Conservation (phyloP, 2,329 filamentous ascomycete species). For the Grosmannia huntii region DNA sequence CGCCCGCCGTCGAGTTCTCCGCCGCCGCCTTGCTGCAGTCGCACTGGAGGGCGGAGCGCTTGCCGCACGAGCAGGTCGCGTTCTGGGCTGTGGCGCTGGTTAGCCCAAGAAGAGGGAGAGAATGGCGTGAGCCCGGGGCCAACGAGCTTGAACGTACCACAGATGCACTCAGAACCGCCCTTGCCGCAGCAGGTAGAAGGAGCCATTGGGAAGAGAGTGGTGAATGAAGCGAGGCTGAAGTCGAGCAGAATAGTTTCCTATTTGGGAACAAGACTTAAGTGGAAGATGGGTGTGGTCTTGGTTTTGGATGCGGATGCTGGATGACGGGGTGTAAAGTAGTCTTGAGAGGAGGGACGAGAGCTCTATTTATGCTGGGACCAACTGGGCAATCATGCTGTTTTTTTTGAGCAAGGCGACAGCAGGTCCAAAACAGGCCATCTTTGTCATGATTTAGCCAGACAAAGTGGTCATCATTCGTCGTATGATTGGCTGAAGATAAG, state of each 20-base stretch:
- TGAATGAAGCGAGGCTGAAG: neutral
- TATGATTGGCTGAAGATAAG: slow-evolving; percentile 6
- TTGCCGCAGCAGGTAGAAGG: slow-evolving; percentile 44
- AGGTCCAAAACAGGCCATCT: slow-evolving; percentile 4
- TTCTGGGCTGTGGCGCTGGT: slow-evolving; percentile 35
- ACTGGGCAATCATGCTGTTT: neutral
- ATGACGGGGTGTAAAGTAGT: neutral
- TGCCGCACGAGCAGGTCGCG: slow-evolving; percentile 76
- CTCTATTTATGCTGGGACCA: neutral
- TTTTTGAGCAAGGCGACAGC: too few species aligned
- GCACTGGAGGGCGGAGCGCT: slow-evolving; percentile 78
- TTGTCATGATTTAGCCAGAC: neutral
- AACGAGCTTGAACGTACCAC: slow-evolving; percentile 32
- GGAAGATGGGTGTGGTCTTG: neutral
- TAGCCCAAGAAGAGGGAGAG: neutral
- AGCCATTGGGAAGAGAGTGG: slow-evolving; percentile 6
- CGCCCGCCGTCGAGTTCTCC: slow-evolving; percentile 63
- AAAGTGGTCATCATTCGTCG: slow-evolving; percentile 4
- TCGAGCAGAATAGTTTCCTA: neutral
- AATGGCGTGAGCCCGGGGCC: too few species aligned
- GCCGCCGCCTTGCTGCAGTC: slow-evolving; percentile 61
- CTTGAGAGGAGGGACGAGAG: neutral
- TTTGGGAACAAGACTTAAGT: neutral
- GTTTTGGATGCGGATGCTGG: too few species aligned
- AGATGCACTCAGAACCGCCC: slow-evolving; percentile 38